phyloP scores from a whole-genome alignment of 345 rosid genomes.

The Kernera saxatilis region DNA sequence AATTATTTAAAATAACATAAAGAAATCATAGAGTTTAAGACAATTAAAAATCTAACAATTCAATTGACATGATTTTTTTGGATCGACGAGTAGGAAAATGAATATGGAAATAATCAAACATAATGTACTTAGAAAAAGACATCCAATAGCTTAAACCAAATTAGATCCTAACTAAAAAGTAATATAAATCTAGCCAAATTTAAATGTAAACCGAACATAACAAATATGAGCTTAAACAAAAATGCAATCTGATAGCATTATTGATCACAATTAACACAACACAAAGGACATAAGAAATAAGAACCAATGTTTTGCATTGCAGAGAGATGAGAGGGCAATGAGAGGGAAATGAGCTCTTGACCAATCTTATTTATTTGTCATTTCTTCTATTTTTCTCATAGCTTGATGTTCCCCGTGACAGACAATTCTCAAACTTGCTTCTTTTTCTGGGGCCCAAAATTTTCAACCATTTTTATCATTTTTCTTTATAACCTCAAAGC shows the following conservation, averaged over 20 bases:
- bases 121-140: too few relatives aligned
- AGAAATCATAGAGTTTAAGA: too few relatives aligned
- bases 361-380: not conserved
- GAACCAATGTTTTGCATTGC: not conserved
- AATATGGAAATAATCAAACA: too few relatives aligned
- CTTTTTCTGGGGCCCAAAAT: slow-evolving; percentile 13
- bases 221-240: not conserved
- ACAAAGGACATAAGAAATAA: not conserved
- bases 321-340: not conserved
- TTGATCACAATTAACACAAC: not conserved
- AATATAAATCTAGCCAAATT: not conserved
- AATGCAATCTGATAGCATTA: not conserved
- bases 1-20: too few relatives aligned
- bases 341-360: not conserved
- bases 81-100: too few relatives aligned
- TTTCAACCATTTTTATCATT: not conserved
- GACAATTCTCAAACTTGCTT: slow-evolving; percentile 11
- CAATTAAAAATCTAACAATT: too few relatives aligned
- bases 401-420: slow-evolving; percentile 22
- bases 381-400: not conserved
- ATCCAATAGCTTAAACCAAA: too few relatives aligned
- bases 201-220: not conserved
- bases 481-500: not conserved
- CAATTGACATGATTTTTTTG: too few relatives aligned
- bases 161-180: too few relatives aligned